phyloP scores from a whole-genome alignment of 495 filamentous ascomycete species.

The Aspergillus ellipticus region DNA sequence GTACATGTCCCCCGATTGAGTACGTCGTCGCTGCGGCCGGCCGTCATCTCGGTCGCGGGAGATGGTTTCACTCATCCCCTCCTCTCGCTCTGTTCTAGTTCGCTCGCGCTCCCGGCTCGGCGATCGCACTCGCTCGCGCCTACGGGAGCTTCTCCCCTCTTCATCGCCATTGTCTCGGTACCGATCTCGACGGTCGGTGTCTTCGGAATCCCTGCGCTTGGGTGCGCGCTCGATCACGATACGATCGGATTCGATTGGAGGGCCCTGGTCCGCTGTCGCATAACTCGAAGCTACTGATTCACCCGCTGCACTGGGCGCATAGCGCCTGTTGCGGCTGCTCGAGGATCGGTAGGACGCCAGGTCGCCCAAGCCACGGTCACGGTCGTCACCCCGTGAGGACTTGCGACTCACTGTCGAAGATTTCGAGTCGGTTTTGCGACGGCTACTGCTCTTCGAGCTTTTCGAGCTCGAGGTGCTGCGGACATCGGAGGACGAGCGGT shows the following conservation, averaged over 20 bases:
- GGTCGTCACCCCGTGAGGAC: slow-evolving; percentile 54
- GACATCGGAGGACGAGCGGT: slow-evolving; percentile 36
- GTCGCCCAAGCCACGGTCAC: slow-evolving; percentile 46
- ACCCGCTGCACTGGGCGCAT: slow-evolving; percentile 35
- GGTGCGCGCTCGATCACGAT: slow-evolving; percentile 30
- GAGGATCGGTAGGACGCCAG: slow-evolving; percentile 35
- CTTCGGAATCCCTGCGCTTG: slow-evolving; percentile 28
- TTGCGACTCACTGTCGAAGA: slow-evolving; percentile 43
- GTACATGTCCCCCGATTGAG: slow-evolving; percentile 33
- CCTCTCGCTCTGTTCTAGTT: slow-evolving; percentile 23
- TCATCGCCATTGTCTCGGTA: slow-evolving; percentile 23
- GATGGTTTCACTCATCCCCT: slow-evolving; percentile 12
- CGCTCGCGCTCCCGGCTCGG: slow-evolving; percentile 33
- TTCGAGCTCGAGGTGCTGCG: slow-evolving; percentile 36
- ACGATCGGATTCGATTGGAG: slow-evolving; percentile 25
- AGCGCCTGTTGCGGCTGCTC: slow-evolving; percentile 33
- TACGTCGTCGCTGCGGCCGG: slow-evolving; percentile 30
- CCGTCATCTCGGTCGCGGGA: slow-evolving; percentile 25
- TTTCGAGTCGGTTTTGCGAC: slow-evolving; percentile 35
- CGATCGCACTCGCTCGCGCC: slow-evolving; percentile 31
- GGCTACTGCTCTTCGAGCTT: slow-evolving; percentile 28
- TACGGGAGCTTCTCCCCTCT: slow-evolving; percentile 29
- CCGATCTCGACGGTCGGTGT: slow-evolving; percentile 16
- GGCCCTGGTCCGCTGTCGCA: slow-evolving; percentile 48
- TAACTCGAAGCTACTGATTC: slow-evolving; percentile 52